Base-by-base conservation (phyloP, 1,284 basidiomycete genomes). In the Termitomyces sp. region DNA sequence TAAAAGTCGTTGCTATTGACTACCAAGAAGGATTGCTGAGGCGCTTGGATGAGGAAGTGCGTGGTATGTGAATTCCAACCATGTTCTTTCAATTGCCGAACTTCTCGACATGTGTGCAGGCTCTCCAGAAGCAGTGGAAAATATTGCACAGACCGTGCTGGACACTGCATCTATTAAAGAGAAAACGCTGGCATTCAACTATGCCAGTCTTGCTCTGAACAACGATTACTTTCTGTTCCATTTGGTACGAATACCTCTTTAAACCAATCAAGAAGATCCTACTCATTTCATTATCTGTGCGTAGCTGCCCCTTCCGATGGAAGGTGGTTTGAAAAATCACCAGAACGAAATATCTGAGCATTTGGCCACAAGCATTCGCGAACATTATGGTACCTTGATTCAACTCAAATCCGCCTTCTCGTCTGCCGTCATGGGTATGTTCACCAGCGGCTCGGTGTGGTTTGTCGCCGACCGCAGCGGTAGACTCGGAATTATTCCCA, bases 201-300 rank as follows among this genome's bases (percentile, higher is more conserved):
- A 95, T 66, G 94, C 94, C 2, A 90, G 89, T 59, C 82, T 93
- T 51, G 92, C 96, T 10, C 76, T 98, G 60, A 99, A 99, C 76
- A 98, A 98, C 70, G 87, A 86, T 65, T 99, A 94, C 79, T 99
- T 98, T 79, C 80, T 99, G 28, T 82, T 90, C 63, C 79, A 79
- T 54, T 76, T 99, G 44, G 92, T 95, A 70, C 58, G 91, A 41
- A 40, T 42, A n/a, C 39, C 49, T 81, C 44, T 21, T 48, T 24
- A 49, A 26, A 17, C 24, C 19, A 51, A 36, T 49, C 40, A 44
- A 26, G 56, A 28, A 49, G 36, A 48, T 24, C 42, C 40, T 49
- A 53, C 54, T 44, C 40, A 45, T 50, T 24, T 41, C 41, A 50
- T 34, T 50, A 43, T 36, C 51, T 54, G 28, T 33, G 54, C 12